Conservation (phyloP, 768 basidiomycete species). For the Tylopilus intermedius region DNA sequence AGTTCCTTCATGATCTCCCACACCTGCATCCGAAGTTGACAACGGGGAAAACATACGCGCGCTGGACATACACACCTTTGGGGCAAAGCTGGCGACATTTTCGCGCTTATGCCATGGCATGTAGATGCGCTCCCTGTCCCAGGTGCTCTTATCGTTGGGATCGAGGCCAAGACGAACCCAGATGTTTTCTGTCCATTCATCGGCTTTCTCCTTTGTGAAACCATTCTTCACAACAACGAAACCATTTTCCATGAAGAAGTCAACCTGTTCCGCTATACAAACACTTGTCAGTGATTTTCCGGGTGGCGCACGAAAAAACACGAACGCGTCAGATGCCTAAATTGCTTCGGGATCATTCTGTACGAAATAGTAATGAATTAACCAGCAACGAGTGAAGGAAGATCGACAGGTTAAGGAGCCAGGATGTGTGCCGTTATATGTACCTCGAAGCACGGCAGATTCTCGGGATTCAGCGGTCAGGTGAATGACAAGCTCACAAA, state of each 20-base stretch:
- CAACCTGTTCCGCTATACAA: slow-evolving; percentile 40
- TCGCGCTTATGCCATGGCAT: slow-evolving; percentile 41
- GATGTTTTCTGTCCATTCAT: slow-evolving; percentile 42
- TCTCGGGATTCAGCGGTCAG: slow-evolving; percentile 1
- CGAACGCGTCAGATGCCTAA: slow-evolving; percentile 33
- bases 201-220: slow-evolving; percentile 42
- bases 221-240: slow-evolving; percentile 46
- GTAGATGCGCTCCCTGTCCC: slow-evolving; percentile 17
- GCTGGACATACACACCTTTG: slow-evolving; percentile 36
- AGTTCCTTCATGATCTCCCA: slow-evolving; percentile 1
- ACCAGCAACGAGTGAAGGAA: neutral
- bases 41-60: neutral
- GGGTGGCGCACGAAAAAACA: neutral
- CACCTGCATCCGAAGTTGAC: neutral
- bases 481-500: neutral
- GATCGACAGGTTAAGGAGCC: neutral
- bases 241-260: slow-evolving; percentile 53
- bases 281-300: neutral
- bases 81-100: slow-evolving; percentile 45
- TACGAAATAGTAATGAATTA: neutral
- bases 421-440: neutral
- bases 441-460: neutral
- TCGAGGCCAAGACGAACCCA: slow-evolving; percentile 51
- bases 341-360: neutral
- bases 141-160: neutral